Base-by-base conservation (phyloP, 2,329 filamentous ascomycete species). In the Periconia sp. region DNA sequence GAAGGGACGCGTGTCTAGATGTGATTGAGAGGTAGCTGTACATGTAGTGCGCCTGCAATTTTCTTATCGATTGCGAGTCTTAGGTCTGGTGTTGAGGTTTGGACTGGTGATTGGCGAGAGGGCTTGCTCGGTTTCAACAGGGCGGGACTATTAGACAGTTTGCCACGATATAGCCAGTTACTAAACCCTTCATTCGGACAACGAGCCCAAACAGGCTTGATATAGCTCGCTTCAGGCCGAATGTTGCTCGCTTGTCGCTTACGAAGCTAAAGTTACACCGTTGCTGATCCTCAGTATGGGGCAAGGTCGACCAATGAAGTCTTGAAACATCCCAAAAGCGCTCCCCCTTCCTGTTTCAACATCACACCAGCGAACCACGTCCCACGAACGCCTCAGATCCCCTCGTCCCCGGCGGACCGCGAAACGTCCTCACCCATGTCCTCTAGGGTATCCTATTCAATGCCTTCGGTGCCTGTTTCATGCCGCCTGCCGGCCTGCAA, bases 381-480 rank as follows among this genome's bases (percentile, higher is more conserved):
- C 28, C 19, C 23, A 16, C 7, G 10, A 6, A 42, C 45, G 13
- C 30, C 40, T 33, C 32, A 11, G 12, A 45, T 39, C 38, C 43
- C 37, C 26, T 37, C 32, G 30, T 26, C 32, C 32, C 40, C 38
- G 39, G 42, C 38, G 30, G 31, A 37, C 36, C n/a, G 28, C 42
- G 39, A 26, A 35, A 39, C 40, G 19, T 19, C 2, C 17, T 12
- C 4, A n/a, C n/a, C n/a, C n/a, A 26, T 12, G 13, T 35, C 46
- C 41, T 42, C 38, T 43, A 46, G 48, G 45, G 29, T 49, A 40
- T 22, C 22, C 36, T 37, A 43, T 52, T 46, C 48, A 56, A 23
- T 25, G 15, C 35, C 29, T 13, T 40, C 24, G 41, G 44, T 54
- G 37, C 34, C 47, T 52, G 61, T 59, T 63, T 63, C 56, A 62